A percentile compares a stretch with the other conserved stretches of the same genome.
These are phyloP conservation scores for Pulveroboletus sp. DNA, from an alignment of 768 basidiomycete species.

Conservation along the genomic window DNA sequence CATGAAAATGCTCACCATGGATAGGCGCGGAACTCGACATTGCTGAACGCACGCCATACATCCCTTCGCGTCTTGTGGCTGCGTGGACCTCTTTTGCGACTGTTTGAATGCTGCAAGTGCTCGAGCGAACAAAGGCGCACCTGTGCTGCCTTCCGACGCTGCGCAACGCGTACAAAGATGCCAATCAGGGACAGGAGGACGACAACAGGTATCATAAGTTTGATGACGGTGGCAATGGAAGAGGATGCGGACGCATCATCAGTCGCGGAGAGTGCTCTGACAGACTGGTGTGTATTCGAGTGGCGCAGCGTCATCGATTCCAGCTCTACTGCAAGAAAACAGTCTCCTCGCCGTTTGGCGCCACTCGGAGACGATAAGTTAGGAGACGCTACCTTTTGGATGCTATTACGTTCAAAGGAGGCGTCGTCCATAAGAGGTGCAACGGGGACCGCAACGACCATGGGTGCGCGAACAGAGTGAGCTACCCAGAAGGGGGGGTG, in stretches of 20 bases:
- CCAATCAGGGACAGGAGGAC: accelerated
- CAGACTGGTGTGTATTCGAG: neutral
- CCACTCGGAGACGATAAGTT: neutral
- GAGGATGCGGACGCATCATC: no score
- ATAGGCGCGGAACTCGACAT: no score
- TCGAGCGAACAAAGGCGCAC: neutral
- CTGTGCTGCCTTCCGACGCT: no score
- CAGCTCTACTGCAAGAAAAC: neutral
- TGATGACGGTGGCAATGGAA: no score
- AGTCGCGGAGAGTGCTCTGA: neutral
- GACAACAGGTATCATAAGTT: neutral
- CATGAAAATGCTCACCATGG: neutral
- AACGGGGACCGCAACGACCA: constrained; percentile 11
- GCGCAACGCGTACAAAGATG: accelerated
- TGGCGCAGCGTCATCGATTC: neutral
- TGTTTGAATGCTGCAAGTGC: neutral
- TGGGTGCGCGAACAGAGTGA: constrained; percentile 3
- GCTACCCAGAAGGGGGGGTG: no score
- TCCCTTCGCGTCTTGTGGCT: no score
- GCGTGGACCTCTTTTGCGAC: neutral
- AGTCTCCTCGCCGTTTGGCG: neutral
- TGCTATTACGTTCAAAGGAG: neutral
- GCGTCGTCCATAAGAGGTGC: constrained; percentile 16
- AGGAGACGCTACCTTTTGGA: no score
- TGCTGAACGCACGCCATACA: neutral